phyloP scores from a whole-genome alignment of 1,284 basidiomycete species.

The Coniophora puteana region DNA sequence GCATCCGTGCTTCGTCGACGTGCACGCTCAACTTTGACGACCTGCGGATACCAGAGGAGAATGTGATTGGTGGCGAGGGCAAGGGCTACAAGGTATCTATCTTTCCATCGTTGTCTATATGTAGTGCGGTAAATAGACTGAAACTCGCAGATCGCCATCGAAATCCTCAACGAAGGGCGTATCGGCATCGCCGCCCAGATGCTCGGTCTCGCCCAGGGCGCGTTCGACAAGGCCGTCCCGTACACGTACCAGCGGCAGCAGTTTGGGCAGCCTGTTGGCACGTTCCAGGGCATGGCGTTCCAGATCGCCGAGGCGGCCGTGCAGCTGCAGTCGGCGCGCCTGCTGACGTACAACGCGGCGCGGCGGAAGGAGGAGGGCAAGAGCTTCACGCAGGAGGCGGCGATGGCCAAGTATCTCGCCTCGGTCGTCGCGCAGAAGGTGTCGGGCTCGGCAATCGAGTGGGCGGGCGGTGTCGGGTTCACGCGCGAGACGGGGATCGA shows the following conservation, averaged over 20 bases:
- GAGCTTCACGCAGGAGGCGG: constrained; percentile 89
- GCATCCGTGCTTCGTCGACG: constrained; percentile 95
- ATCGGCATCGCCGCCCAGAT: constrained; percentile 98
- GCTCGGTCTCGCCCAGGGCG: constrained; percentile 96
- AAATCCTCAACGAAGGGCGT: constrained; percentile 95
- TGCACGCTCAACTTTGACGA: constrained; percentile 97
- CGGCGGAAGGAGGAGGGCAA: constrained; percentile 89
- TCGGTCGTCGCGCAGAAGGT: constrained; percentile 89
- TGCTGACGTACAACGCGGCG: constrained; percentile 97
- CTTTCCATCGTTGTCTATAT: neutral
- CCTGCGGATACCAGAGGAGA: constrained; percentile 87
- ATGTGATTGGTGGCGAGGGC: constrained; percentile 91
- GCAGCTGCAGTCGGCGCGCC: constrained; percentile 89
- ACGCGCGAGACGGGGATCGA: constrained; percentile 93
- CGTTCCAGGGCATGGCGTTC: constrained; percentile 95
- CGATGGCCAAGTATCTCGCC: constrained; percentile 94
- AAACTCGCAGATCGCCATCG: constrained; percentile 78
- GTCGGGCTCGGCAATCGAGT: constrained; percentile 90
- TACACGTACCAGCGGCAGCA: constrained; percentile 94
- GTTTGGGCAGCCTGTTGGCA: constrained; percentile 91
- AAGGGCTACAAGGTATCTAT: constrained; percentile 84
- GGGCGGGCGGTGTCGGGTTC: constrained; percentile 95
- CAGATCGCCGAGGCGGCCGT: constrained; percentile 89
- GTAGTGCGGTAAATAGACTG: neutral
- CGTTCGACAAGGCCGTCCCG: constrained; percentile 89